These are phyloP conservation scores for Yarrowia phangngaensis DNA, from an alignment of 805 yeast genomes.

Conservation along the genomic window DNA sequence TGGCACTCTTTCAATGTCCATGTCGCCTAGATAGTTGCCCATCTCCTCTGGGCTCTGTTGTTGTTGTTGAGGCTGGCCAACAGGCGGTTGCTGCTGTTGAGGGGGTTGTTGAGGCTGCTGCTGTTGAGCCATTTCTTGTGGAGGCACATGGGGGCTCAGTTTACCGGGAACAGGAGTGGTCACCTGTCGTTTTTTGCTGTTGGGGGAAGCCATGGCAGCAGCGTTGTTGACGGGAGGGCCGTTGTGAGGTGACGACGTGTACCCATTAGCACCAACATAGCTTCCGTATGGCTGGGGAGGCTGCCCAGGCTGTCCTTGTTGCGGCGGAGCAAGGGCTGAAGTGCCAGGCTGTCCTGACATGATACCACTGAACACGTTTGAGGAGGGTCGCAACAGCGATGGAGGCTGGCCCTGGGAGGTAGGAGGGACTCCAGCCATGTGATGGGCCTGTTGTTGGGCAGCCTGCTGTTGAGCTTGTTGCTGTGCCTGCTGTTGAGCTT, in stretches of 20 bases:
- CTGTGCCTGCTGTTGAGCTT: conserved; percentile 31
- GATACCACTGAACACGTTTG: conserved; percentile 38
- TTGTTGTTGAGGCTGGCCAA: conserved; percentile 35
- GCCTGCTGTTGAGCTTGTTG: conserved; percentile 31
- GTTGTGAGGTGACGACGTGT: conserved; percentile 27
- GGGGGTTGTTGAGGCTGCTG: conserved; percentile 34
- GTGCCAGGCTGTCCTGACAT: conserved; percentile 37
- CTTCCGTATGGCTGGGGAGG: conserved; percentile 31
- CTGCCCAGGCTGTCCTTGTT: conserved; percentile 28
- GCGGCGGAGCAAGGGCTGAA: conserved; percentile 27
- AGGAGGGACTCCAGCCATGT: conserved; percentile 32
- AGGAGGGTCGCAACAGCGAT: conserved; percentile 35
- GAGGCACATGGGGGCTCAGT: conserved; percentile 21
- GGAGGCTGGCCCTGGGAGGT: conserved; percentile 33
- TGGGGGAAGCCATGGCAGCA: conserved; percentile 27
- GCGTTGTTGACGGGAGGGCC: conserved; percentile 29
- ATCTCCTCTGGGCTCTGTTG: conserved; percentile 31
- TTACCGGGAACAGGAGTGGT: conserved; percentile 25
- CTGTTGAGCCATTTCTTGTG: conserved; percentile 31
- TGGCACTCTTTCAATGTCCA: conserved; percentile 73
- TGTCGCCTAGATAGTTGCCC: conserved; percentile 48
- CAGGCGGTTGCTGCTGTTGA: conserved; percentile 34
- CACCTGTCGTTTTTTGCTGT: conserved; percentile 26
- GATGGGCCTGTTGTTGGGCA: conserved; percentile 28
- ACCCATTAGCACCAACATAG: conserved; percentile 26